Evolutionary conservation across 2,329 filamentous ascomycete genomes (phyloP), one percentile per base, ranked within the genome.

Genomic region (Blastomyces parvus): DNA sequence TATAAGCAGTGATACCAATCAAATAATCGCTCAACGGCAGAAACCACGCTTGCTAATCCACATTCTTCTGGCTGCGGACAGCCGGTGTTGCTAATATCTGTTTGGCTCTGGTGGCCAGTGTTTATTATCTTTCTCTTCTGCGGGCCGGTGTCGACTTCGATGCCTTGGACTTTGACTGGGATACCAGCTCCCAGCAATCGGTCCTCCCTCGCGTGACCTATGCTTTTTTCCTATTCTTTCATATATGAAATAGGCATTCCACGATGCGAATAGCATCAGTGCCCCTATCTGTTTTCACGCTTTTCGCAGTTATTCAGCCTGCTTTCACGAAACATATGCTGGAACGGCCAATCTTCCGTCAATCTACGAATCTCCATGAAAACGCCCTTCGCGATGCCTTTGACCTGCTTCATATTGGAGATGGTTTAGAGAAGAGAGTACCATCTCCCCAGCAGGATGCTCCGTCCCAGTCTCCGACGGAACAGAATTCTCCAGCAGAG

Each of bases 371-470:
- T 17, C 22, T 63, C 19, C n/a, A 60, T 56, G 59, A 63, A 38
- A 59, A 59, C 33, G 13, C 62, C 19, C 59, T 53, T 30, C 61
- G 56, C 14, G 38, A 64, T 64, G 61, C 63, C 8, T 52, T 64
- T 6, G 56, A 60, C 19, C 48, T 60, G 27, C 30, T 59, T 11
- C 22, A n/a, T 14, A 36, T 22, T 8, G 40, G 14, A 38, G 52
- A 57, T 46, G 58, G 30, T 14, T 46, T 60, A 40, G 61, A 61
- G 17, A 64, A 61, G 50, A 56, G 65, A 60, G 60, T 52, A 22
- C 60, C 64, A 33, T n/a, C 27, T 5, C 63, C 63, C 11, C 65
- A 64, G 46, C 48, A 62, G 42, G 42, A 63, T 40, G 63, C 48
- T 30, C 36, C 58, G 36, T 27, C 40, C 11, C 19, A 38, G 27